Conservation (phyloP, 2,329 filamentous ascomycete species). For the Sporothrix sp. region DNA sequence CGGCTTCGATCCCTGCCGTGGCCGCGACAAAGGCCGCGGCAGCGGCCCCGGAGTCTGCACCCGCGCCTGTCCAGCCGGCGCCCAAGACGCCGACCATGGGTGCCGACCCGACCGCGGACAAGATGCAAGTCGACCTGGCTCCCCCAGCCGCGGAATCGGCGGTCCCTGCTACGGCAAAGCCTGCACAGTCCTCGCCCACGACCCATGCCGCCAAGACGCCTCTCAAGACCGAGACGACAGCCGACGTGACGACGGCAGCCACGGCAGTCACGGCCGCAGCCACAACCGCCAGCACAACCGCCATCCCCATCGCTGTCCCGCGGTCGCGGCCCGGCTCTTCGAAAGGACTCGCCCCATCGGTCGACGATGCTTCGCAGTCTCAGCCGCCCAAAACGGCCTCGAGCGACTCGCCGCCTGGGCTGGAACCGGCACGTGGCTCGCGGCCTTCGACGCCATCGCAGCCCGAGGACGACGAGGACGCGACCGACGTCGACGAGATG, state of each 20-base stretch:
- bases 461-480: slow-evolving; percentile 40
- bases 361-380: background rate
- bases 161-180: background rate
- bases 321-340: slow-evolving; percentile 1
- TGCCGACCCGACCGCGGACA: background rate
- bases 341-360: background rate
- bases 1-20: too few species aligned
- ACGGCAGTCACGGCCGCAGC: background rate
- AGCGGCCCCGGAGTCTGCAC: background rate
- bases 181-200: background rate
- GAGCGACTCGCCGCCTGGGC: slow-evolving; percentile 11
- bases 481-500: slow-evolving; percentile 46
- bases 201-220: background rate
- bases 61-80: background rate
- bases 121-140: background rate
- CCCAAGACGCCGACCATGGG: background rate
- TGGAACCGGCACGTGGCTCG: slow-evolving; percentile 12
- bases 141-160: background rate
- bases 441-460: slow-evolving; percentile 39
- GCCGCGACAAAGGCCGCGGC: background rate
- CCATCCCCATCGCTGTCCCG: background rate
- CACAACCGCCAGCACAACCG: background rate
- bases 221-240: slow-evolving; percentile 4
- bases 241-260: too few species aligned
- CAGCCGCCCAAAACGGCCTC: background rate